phyloP scores from a whole-genome alignment of 805 yeast genomes.

The Yamadazyma sp. region DNA sequence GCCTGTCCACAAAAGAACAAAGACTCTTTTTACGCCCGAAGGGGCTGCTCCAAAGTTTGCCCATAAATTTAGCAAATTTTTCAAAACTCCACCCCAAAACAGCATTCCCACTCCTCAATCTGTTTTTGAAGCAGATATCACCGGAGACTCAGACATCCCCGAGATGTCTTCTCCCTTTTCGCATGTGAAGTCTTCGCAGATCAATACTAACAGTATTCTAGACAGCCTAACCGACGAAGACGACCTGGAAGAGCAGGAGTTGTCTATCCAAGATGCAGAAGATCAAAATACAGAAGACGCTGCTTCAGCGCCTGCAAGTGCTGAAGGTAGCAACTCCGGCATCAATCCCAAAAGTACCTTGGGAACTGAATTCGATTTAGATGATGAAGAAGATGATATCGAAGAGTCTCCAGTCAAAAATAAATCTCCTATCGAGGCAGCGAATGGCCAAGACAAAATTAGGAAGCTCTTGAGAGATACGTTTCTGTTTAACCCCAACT shows the following conservation, averaged over 20 bases:
- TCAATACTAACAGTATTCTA: conserved; percentile 13
- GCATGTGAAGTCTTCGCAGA: conserved; percentile 3
- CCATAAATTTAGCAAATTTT: conserved; percentile 10
- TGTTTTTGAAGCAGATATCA: conserved; percentile 9
- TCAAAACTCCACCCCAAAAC: conserved; percentile 4
- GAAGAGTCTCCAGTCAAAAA: conserved; percentile 43
- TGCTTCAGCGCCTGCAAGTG: background rate
- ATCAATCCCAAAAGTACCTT: background rate
- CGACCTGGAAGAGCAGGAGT: conserved; percentile 1
- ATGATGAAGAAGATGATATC: conserved; percentile 35
- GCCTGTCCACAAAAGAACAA: conserved; percentile 16
- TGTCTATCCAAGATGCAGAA: no score
- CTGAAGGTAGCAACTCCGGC: conserved; percentile 1
- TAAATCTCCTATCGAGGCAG: background rate
- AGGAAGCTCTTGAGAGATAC: conserved; percentile 20
- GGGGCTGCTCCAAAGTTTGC: conserved; percentile 13
- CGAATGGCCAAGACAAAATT: conserved; percentile 2
- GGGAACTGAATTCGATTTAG: conserved; percentile 21
- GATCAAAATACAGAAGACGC: no score
- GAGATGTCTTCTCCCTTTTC: conserved; percentile 28
- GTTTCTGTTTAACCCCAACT: conserved; percentile 21
- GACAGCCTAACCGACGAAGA: conserved; percentile 18
- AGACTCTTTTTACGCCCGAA: conserved; percentile 9
- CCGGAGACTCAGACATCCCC: conserved; percentile 35
- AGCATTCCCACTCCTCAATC: conserved; percentile 12